Conservation (phyloP, 73 alveolate genomes). For the Uronychia setigera region DNA sequence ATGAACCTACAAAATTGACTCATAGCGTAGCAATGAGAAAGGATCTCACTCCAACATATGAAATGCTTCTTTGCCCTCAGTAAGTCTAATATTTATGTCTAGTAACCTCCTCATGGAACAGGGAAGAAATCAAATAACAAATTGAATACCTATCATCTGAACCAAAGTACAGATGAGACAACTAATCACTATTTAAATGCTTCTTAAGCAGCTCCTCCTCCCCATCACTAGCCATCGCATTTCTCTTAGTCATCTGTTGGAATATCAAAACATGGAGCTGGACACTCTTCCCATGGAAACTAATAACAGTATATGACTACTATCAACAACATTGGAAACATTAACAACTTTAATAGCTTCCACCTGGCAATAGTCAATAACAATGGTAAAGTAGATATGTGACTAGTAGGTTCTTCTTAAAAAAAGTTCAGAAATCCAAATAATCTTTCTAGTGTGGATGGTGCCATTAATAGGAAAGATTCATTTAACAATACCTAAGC, state of each 20-base stretch:
- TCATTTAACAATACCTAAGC: background rate
- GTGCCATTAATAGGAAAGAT: background rate
- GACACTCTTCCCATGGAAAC: background rate
- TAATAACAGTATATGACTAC: background rate
- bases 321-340: background rate
- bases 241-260: background rate
- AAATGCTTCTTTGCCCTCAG: background rate
- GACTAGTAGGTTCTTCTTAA: background rate
- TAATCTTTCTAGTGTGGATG: background rate
- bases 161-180: background rate
- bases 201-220: background rate
- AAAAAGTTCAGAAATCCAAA: background rate
- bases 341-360: background rate
- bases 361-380: background rate
- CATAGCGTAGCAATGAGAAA: background rate
- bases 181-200: background rate
- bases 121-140: background rate
- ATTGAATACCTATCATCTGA: background rate
- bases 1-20: background rate
- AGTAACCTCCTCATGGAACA: background rate
- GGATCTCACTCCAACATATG: background rate
- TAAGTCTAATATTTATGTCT: background rate
- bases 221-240: background rate
- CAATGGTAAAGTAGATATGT: background rate
- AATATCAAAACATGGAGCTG: background rate